Base-by-base conservation (phyloP, 202 grass and related monocot species). In the Setaria italica region DNA sequence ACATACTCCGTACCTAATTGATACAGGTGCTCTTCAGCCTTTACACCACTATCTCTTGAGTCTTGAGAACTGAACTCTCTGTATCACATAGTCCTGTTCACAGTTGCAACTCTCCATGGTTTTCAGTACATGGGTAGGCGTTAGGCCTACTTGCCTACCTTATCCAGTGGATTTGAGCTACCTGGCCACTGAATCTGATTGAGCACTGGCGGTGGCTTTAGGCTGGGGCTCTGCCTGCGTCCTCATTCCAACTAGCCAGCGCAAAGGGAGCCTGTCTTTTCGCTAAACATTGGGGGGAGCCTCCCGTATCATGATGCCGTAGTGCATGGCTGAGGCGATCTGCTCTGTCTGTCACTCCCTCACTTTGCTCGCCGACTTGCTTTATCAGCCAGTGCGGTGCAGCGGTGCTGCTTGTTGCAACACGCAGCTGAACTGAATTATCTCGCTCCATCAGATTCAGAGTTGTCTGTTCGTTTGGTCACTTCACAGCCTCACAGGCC, bases 131-230 rank as follows among this genome's bases (percentile, higher is more conserved):
- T 7, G 19, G 48, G n/a, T 12, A 14, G 35, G 51, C 15, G 1
- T 11, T 25, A 25, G 25, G 59, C 25, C 2, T 4, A 2, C 7
- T 3, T 32, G 21, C 21, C 21, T 60, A 25, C 25, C 25, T 5
- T 32, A 29, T 4, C 19, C 20, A n/a, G 79, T 82, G 85, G 85
- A 87, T 42, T 49, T 41, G 9, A 50, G 78, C 62, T 76, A 7
- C 47, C 15, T 86, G 85, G 58, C 77, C 85, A 87, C 71, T 57
- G 41, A 19, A 9, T 46, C 71, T 57, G 41, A 19, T 46, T 46
- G 43, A 45, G 3, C 20, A 73, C 32, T 53, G 76, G 43, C 25
- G 78, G 57, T 46, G 77, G 35, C 84, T 80, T 86, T 80, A 63
- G 83, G 74, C 39, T 32, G 59, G 59, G 59, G 59, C 7, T 6